phyloP scores from a whole-genome alignment of 495 filamentous ascomycete genomes.

The Penicillium psychrofluorescens region DNA sequence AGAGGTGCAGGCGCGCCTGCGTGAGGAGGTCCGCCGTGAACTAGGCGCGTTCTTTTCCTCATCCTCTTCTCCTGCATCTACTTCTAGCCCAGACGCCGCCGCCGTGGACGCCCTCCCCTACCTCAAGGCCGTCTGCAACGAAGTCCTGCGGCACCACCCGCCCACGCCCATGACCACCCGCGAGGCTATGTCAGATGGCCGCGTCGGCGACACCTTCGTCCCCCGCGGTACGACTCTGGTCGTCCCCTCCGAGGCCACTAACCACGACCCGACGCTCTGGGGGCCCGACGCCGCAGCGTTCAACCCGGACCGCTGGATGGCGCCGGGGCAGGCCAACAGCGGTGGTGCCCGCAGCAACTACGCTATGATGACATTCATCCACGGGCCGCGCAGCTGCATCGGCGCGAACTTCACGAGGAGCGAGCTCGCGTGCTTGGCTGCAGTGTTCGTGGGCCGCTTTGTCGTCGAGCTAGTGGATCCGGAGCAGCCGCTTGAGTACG shows the following conservation, averaged over 20 bases:
- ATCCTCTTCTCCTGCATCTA: too few relatives aligned
- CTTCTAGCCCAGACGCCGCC: too few relatives aligned
- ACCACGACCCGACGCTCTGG: conserved; percentile 66
- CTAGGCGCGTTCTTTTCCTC: too few relatives aligned
- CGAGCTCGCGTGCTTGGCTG: conserved; percentile 70
- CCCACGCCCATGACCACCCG: conserved; percentile 51
- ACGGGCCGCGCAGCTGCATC: conserved; percentile 68
- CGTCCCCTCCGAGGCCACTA: conserved; percentile 45
- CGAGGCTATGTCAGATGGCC: conserved; percentile 48
- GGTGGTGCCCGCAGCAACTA: conserved; percentile 49
- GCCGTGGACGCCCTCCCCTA: conserved; percentile 24
- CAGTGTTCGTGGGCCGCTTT: conserved; percentile 53
- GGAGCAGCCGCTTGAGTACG: too few relatives aligned
- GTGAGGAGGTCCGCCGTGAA: conserved; percentile 8
- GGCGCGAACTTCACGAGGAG: conserved; percentile 64
- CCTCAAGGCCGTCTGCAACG: conserved; percentile 47
- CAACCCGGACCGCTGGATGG: conserved; percentile 68
- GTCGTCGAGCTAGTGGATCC: too few relatives aligned
- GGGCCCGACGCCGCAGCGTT: conserved; percentile 66
- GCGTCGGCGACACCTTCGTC: conserved; percentile 41
- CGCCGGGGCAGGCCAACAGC: conserved; percentile 30
- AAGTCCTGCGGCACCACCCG: conserved; percentile 42
- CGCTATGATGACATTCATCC: conserved; percentile 68
- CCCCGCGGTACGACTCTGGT: conserved; percentile 44
- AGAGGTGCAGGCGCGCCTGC: conserved; percentile 9